These are phyloP conservation scores for Penicillium flavigenum DNA, from an alignment of 495 filamentous ascomycete genomes.

Conservation along the genomic window DNA sequence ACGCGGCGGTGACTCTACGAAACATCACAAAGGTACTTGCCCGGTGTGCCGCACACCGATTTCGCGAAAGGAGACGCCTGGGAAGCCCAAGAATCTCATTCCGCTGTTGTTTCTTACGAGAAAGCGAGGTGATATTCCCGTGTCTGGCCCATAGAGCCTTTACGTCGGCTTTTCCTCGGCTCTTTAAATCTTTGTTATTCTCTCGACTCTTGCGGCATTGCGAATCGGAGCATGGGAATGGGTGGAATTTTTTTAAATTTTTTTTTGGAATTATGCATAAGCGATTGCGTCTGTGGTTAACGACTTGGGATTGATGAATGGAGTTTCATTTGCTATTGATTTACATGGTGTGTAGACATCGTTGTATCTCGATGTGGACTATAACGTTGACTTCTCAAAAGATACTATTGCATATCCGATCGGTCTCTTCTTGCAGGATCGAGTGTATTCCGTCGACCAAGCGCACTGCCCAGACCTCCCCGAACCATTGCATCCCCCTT, in stretches of 20 bases:
- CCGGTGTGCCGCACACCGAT: conserved; percentile 50
- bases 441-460: conserved; percentile 68
- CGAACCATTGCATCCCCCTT: conserved; percentile 55
- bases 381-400: not conserved
- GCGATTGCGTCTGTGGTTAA: not conserved
- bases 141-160: not conserved
- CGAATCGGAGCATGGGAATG: conserved; percentile 6
- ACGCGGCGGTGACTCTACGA: conserved; percentile 22
- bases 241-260: not conserved
- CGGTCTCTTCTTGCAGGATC: conserved; percentile 33
- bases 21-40: conserved; percentile 37
- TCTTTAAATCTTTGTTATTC: not conserved
- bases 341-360: not conserved
- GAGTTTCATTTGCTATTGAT: not conserved
- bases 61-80: conserved; percentile 26
- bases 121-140: conserved; percentile 10
- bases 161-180: not conserved
- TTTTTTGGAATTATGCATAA: not conserved
- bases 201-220: conserved; percentile 7
- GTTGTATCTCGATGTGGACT: not conserved
- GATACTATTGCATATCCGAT: conserved; percentile 6
- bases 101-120: conserved; percentile 59
- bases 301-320: not conserved
- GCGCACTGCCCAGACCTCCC: conserved; percentile 43
- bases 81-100: conserved; percentile 41